Evolutionary conservation across 495 filamentous ascomycete species (phyloP), one percentile per base, ranked within the genome.

Genomic region (Xylaria telfairii): DNA sequence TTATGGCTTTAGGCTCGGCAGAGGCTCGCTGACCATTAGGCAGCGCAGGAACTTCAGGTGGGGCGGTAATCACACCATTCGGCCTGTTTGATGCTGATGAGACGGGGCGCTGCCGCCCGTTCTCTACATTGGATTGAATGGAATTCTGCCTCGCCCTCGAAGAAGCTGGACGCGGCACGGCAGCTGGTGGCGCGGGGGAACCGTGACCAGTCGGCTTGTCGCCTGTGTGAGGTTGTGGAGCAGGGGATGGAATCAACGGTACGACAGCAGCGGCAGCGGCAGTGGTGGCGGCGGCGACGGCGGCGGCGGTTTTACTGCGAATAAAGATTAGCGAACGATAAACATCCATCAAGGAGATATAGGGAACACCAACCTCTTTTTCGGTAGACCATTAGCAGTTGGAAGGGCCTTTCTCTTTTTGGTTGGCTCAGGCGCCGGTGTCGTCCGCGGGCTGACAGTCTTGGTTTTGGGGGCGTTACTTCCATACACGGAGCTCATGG

Each of bases 331-430:
- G 72, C 53, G 44, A 70, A 15, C 13, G 9, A 56, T 13, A 5
- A 34, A 53, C 17, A 17, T 7, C 8, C 42, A 19, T 28, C 17
- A 47, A 56, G 56, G 67, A 54, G 56, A 59, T 26, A 56, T 41
- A 44, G 67, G 15, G 19, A 49, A 28, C n/a, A 78, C 87, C 75
- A 85, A 92, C 91, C 88, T 93, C 82, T 93, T 94, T 80, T 92
- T 91, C 53, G 87, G 84, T 65, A 86, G 84, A 51, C 86, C 85
- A 47, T 89, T 86, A 17, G 85, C 85, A 4, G 90, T 88, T 17
- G 89, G 88, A 13, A 92, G 87, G 61, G 88, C 85, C 75, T 92
- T 89, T 77, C 92, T 91, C 84, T 93, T 94, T 74, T 86, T 87
- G 4, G 81, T 73, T 42, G 79, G 80, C 66, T 94, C 92, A 7